Conservation (phyloP, 768 basidiomycete species). For the Leccinum boreale region DNA sequence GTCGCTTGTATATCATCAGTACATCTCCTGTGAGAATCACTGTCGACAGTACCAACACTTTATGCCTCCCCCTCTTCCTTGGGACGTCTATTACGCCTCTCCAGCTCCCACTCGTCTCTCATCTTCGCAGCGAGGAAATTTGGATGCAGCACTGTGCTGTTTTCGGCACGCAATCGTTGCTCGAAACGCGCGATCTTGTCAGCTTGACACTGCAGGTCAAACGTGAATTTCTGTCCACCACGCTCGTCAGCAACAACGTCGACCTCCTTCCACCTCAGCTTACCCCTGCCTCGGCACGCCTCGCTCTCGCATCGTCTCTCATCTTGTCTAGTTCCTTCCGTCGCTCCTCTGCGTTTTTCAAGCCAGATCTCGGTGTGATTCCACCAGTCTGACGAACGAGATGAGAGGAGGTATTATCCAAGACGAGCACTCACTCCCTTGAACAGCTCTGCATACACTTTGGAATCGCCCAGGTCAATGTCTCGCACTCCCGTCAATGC, state of each 20-base stretch:
- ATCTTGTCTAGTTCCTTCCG: slow-evolving; percentile 63
- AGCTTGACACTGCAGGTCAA: slow-evolving; percentile 55
- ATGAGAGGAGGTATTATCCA: not conserved
- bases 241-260: slow-evolving; percentile 8
- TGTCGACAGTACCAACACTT: slow-evolving; percentile 23
- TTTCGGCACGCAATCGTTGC: slow-evolving; percentile 46
- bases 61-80: slow-evolving; percentile 34
- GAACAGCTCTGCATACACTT: slow-evolving; percentile 64
- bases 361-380: slow-evolving; percentile 42
- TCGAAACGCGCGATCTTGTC: slow-evolving; percentile 66
- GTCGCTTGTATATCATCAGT: slow-evolving; percentile 21
- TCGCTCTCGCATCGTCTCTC: slow-evolving; percentile 66
- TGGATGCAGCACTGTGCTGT: slow-evolving; percentile 57
- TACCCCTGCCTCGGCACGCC: slow-evolving; percentile 54
- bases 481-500: slow-evolving; percentile 50
- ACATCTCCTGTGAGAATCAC: not conserved
- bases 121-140: slow-evolving; percentile 59
- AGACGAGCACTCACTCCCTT: slow-evolving; percentile 40
- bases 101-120: slow-evolving; percentile 50
- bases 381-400: slow-evolving; percentile 36
- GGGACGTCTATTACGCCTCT: slow-evolving; percentile 27
- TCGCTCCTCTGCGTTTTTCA: slow-evolving; percentile 62
- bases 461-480: slow-evolving; percentile 59
- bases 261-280: slow-evolving; percentile 13
- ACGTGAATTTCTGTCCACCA: slow-evolving; percentile 39